Evolutionary conservation across 2,329 filamentous ascomycete genomes (phyloP).

Genomic region (Myriosclerotinia duriaeana): DNA sequence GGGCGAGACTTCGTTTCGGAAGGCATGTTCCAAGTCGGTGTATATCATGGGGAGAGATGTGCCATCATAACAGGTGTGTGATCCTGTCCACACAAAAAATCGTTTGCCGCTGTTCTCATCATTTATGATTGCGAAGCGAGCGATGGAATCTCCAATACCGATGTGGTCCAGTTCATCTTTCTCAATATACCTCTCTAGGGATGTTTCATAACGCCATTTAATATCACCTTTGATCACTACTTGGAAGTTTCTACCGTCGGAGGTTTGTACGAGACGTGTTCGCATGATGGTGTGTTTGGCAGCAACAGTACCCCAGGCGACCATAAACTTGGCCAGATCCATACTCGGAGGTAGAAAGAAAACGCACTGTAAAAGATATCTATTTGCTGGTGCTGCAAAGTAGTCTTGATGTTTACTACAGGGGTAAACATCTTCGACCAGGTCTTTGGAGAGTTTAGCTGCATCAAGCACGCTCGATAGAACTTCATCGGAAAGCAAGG

Average conservation of each 20-base stretch:
- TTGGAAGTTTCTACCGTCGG: slow-evolving; percentile 20
- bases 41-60: slow-evolving; percentile 53
- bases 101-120: slow-evolving; percentile 32
- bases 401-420: slow-evolving; percentile 43
- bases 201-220: slow-evolving; percentile 2
- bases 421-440: slow-evolving; percentile 44
- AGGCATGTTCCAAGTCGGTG: slow-evolving; percentile 29
- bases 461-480: not conserved
- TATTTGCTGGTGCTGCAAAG: not conserved
- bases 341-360: slow-evolving; percentile 28
- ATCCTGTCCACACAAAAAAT: slow-evolving; percentile 46
- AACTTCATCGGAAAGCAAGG: not conserved
- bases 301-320: slow-evolving; percentile 36
- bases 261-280: slow-evolving; percentile 35
- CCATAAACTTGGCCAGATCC: slow-evolving; percentile 29
- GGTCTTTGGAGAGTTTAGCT: not conserved
- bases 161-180: slow-evolving; percentile 42
- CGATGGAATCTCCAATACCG: slow-evolving; percentile 44
- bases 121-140: slow-evolving; percentile 36
- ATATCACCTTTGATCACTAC: slow-evolving; percentile 23
- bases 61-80: slow-evolving; percentile 63
- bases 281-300: slow-evolving; percentile 38
- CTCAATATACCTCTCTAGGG: slow-evolving; percentile 27
- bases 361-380: not conserved
- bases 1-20: slow-evolving; percentile 30